Evolutionary conservation across 768 basidiomycete species (phyloP).

Genomic region (Suillus luteus): DNA sequence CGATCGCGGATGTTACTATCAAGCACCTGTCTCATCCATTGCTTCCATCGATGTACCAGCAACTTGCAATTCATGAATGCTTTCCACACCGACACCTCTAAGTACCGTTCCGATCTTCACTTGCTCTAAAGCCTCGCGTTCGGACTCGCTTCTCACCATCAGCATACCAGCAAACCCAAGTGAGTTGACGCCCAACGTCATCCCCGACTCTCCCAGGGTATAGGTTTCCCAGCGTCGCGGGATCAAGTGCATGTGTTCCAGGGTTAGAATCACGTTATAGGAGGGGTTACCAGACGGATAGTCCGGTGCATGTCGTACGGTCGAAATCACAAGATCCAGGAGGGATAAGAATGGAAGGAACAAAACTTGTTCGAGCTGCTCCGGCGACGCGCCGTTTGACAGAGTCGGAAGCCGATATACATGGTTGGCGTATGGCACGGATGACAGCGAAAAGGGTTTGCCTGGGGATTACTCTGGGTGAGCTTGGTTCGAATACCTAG

Average conservation of each 20-base stretch:
- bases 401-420: slow-evolving; percentile 51
- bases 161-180: slow-evolving; percentile 90
- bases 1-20: background rate
- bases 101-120: slow-evolving; percentile 68
- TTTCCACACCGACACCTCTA: slow-evolving; percentile 61
- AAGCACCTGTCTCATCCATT: slow-evolving; percentile 20
- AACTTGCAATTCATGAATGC: slow-evolving; percentile 68
- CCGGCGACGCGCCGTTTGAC: slow-evolving; percentile 25
- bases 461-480: slow-evolving; percentile 42
- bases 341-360: slow-evolving; percentile 68
- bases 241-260: slow-evolving; percentile 84
- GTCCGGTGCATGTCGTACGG: slow-evolving; percentile 63
- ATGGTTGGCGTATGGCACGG: slow-evolving; percentile 81
- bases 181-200: slow-evolving; percentile 74
- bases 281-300: slow-evolving; percentile 69
- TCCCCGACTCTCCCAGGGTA: slow-evolving; percentile 52
- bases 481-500: slow-evolving; percentile 15
- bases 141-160: slow-evolving; percentile 80
- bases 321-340: slow-evolving; percentile 75
- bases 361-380: slow-evolving; percentile 52
- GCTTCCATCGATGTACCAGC: slow-evolving; percentile 45
- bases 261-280: slow-evolving; percentile 81
- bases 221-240: slow-evolving; percentile 73
- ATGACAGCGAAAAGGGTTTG: slow-evolving; percentile 67
- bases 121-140: slow-evolving; percentile 66